Percentiles rank a stretch among this genome's conserved stretches.
Conservation (phyloP, 1,284 basidiomycete genomes). For the Acaromyces ingoldii region DNA sequence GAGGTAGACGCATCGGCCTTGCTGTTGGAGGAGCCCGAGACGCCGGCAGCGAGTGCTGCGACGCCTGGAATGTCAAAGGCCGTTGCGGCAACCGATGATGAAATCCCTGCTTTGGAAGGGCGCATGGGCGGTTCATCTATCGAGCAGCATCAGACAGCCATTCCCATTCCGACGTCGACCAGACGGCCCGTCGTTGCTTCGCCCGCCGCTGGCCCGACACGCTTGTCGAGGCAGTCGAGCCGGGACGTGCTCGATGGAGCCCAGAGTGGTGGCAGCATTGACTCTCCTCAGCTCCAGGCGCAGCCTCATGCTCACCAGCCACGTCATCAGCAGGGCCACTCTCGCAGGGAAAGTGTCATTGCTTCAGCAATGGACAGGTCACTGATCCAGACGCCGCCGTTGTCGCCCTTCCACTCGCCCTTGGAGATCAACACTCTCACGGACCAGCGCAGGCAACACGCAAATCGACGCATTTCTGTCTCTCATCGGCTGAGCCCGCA, state of each 20-base stretch:
- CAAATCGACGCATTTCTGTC: conserved; percentile 7
- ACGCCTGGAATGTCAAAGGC: too few species aligned
- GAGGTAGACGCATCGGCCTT: conserved; percentile 19
- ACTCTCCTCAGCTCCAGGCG: too few species aligned
- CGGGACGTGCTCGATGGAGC: too few species aligned
- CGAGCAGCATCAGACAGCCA: conserved; percentile 21
- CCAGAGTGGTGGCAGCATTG: too few species aligned
- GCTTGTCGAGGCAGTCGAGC: too few species aligned
- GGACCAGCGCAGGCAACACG: not conserved
- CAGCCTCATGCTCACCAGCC: too few species aligned
- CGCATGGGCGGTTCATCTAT: conserved; percentile 28
- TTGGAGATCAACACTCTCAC: conserved; percentile 11
- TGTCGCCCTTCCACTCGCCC: conserved; percentile 32
- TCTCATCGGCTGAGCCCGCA: conserved; percentile 24
- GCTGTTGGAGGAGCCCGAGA: conserved; percentile 13
- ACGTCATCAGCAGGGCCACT: too few species aligned
- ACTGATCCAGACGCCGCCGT: conserved; percentile 32
- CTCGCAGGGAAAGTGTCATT: too few species aligned
- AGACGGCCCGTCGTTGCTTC: conserved; percentile 10
- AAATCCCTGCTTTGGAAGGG: conserved; percentile 35
- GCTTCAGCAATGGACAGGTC: too few species aligned
- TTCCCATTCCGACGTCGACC: conserved; percentile 29
- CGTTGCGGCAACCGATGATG: conserved; percentile 29
- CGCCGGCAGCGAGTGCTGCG: conserved; percentile 20
- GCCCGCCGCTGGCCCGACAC: too few species aligned